Evolutionary conservation across 2,329 filamentous ascomycete species (phyloP), one percentile per base, ranked within the genome.

Genomic region (Fusarium pseudoanthophilum): DNA sequence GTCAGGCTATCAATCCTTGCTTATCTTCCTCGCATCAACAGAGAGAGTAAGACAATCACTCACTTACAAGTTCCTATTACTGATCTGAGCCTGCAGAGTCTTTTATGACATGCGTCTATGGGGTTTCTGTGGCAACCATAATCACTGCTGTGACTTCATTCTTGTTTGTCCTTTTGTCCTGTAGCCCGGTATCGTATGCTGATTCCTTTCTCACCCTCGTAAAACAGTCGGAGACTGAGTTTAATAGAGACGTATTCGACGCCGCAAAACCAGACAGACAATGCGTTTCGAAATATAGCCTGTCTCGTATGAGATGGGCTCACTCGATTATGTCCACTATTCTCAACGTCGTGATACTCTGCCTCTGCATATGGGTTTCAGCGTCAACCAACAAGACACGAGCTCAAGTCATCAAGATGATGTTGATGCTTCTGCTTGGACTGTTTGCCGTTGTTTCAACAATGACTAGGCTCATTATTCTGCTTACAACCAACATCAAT

Each of bases 331-430:
- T 80, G 16, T 78, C 80, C 34, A 73, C 83, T 15, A 74, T 79
- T 36, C 74, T 84, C 10, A 83, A 85, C 48, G 57, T 80, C 15
- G 67, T 76, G 42, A 77, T 84, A 15, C 69, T 84, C 28, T 68
- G 76, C 7, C 72, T 84, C 30, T 81, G 83, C 4, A 78, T 82
- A 32, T 84, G 79, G 80, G 79, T 83, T 18, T 79, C 84, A 30
- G 75, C 78, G 20, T 78, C 53, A 42, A 83, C 81, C 60, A 81
- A 83, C 78, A 80, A 80, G 58, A 81, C 77, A 49, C 81, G 80
- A 1, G 64, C 71, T 24, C 79, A 79, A 60, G 79, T 75, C 8
- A 58, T 83, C 18, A 80, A 80, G 49, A 78, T 84, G 8, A 76
- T 81, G 14, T 68, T 83, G 24, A 74, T 84, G 21, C 80, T 85